Evolutionary conservation across 2,329 filamentous ascomycete species (phyloP), one percentile per base, ranked within the genome.

Genomic region (Pseudogymnoascus sp.): DNA sequence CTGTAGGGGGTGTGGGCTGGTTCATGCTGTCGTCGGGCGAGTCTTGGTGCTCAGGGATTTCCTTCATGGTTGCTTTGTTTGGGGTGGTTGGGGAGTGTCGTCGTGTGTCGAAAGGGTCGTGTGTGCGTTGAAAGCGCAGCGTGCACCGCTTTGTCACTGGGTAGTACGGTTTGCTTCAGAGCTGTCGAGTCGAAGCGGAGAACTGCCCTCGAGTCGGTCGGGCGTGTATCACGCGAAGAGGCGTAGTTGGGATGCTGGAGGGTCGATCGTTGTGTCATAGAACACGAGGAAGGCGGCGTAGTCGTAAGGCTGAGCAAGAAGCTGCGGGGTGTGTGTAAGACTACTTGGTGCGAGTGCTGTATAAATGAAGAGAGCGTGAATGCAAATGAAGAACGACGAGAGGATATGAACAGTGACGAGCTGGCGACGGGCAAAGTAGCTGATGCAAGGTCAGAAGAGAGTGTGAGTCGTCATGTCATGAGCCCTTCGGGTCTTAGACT

Each of bases 221-320:
- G 7, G 44, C 44, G 44, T 50, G 15, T 29, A 50, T 3, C 44
- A 50, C 44, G 44, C 44, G 17, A 29, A 31, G 15, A 53, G 46
- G 26, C 4, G 46, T 53, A 53, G 23, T 53, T 31, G 46, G 3
- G 10, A 31, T 50, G 26, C 9, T 31, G 23, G 9, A 11, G 19
- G 23, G 26, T 29, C 44, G 44, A 29, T 53, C 23, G 44, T 53
- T 53, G 23, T 53, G 46, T 53, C 46, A 53, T 53, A 53, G 46
- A 31, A n/a, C 46, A 53, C 46, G 46, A 53, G 46, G 46, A 53
- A 31, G 26, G 46, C 46, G 46, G 46, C 46, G 46, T 31, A 53
- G 46, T 53, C 23, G 46, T 53, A 53, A 53, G 46, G 46, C 46
- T 53, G 46, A 53, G 46, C 46, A 53, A 31, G 46, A 53, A 53